Conservation (phyloP, 2,329 filamentous ascomycete genomes). For the Fusarium verrucosum region DNA sequence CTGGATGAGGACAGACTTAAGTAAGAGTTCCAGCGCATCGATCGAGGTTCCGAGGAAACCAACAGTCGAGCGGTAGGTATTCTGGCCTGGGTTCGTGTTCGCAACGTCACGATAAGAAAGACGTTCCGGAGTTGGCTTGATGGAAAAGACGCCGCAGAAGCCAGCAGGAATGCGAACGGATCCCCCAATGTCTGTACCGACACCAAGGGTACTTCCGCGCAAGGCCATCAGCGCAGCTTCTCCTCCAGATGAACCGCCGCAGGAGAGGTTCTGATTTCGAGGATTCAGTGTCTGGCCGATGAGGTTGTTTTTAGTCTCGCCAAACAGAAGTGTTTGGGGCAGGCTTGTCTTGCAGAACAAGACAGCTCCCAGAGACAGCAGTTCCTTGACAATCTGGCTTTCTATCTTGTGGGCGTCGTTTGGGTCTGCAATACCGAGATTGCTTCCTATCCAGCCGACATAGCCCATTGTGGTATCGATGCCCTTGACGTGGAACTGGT, state of each 20-base stretch:
- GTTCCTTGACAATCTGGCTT: conserved; percentile 35
- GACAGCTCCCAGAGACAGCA: conserved; percentile 38
- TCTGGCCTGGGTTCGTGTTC: conserved; percentile 61
- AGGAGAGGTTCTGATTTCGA: conserved; percentile 45
- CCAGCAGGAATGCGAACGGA: conserved; percentile 48
- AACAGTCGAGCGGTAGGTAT: conserved; percentile 68
- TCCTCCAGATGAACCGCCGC: conserved; percentile 51
- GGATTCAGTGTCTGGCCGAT: conserved; percentile 50
- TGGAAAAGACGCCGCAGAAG: conserved; percentile 36
- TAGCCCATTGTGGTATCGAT: conserved; percentile 57
- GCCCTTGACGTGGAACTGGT: conserved; percentile 68
- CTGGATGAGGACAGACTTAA: conserved; percentile 64
- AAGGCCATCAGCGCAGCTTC: conserved; percentile 49
- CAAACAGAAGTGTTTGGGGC: conserved; percentile 36
- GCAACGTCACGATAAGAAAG: conserved; percentile 34
- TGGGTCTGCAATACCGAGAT: conserved; percentile 5
- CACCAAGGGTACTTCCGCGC: conserved; percentile 46
- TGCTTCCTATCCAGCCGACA: conserved; percentile 42
- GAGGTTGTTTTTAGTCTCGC: conserved; percentile 49
- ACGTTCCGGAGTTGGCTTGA: conserved; percentile 34
- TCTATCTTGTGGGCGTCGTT: conserved; percentile 6
- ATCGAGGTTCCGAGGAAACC: conserved; percentile 69
- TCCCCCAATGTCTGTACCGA: conserved; percentile 51
- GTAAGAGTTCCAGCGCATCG: conserved; percentile 62
- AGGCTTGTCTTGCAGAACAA: conserved; percentile 41